phyloP scores from a whole-genome alignment of 371 early-diverging fungal species.

The Fennellomyces sp. region DNA sequence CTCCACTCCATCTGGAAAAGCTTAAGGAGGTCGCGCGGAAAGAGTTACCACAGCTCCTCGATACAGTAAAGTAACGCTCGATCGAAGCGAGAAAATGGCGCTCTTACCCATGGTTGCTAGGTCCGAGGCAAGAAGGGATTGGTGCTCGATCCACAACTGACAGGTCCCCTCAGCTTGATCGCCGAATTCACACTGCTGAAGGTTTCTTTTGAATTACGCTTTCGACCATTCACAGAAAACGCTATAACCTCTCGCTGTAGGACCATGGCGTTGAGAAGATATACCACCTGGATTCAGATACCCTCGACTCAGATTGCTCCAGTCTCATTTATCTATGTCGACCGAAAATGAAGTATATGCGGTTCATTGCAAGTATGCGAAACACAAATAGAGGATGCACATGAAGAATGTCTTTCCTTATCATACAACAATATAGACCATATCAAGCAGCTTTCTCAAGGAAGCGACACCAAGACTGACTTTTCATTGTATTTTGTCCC shows the following conservation, averaged over 20 bases:
- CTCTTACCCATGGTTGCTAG: conserved; percentile 32
- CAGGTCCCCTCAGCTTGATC: conserved; percentile 83
- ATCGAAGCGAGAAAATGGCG: not conserved
- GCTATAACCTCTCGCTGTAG: conserved; percentile 32
- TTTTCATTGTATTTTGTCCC: conserved; percentile 89
- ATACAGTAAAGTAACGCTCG: conserved; percentile 59
- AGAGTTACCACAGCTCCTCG: conserved; percentile 72
- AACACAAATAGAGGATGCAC: not conserved
- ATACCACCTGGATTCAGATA: conserved; percentile 73
- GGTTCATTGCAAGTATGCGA: conserved; percentile 77
- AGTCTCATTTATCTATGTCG: conserved; percentile 84
- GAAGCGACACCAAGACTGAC: conserved; percentile 32
- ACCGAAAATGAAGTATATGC: conserved; percentile 79
- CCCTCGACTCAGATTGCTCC: conserved; percentile 68
- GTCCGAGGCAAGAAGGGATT: conserved; percentile 89
- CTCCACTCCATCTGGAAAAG: conserved; percentile 59
- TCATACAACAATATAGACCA: conserved; percentile 31
- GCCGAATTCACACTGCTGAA: conserved; percentile 86
- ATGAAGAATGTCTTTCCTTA: not conserved
- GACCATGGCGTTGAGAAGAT: conserved; percentile 96
- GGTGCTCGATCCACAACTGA: conserved; percentile 83
- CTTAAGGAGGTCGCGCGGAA: conserved; percentile 72
- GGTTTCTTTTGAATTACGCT: conserved; percentile 38
- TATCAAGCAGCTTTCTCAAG: conserved; percentile 38
- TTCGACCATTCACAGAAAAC: not conserved